phyloP scores from a whole-genome alignment of 495 filamentous ascomycete species.

The Aspergillus taichungensis region DNA sequence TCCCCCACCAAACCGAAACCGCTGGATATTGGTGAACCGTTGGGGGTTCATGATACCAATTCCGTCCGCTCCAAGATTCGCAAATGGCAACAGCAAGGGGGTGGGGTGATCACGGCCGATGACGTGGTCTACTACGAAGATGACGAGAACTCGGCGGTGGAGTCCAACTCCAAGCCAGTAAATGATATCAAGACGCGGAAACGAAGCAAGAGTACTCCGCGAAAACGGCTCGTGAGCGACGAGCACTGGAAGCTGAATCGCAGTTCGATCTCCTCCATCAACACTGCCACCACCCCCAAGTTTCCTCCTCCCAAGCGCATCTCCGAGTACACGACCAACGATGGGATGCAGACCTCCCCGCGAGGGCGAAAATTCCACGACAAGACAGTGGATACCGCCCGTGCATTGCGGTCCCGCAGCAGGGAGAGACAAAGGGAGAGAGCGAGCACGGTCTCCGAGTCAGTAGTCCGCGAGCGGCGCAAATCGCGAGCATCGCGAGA shows the following conservation, averaged over 20 bases:
- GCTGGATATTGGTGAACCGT: slow-evolving; percentile 43
- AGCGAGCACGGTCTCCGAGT: slow-evolving; percentile 4
- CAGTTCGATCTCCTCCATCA: slow-evolving; percentile 15
- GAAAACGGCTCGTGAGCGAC: slow-evolving; percentile 74
- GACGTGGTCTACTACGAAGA: slow-evolving; percentile 32
- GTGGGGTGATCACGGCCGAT: slow-evolving; percentile 46
- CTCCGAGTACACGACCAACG: slow-evolving; percentile 34
- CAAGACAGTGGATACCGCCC: slow-evolving; percentile 14
- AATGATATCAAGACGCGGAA: slow-evolving; percentile 21
- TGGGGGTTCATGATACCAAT: slow-evolving; percentile 46
- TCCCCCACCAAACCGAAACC: slow-evolving; percentile 28
- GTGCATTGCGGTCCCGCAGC: slow-evolving; percentile 6
- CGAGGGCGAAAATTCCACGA: slow-evolving; percentile 12
- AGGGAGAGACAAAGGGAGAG: slow-evolving; percentile 4
- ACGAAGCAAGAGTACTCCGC: slow-evolving; percentile 49
- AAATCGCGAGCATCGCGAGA: slow-evolving; percentile 13
- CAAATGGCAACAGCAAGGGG: slow-evolving; percentile 64
- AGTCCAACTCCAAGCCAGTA: slow-evolving; percentile 17
- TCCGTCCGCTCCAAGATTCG: slow-evolving; percentile 63
- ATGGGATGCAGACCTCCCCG: slow-evolving; percentile 12
- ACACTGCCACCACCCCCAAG: slow-evolving; percentile 42
- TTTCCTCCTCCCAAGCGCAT: slow-evolving; percentile 42
- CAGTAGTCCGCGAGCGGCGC: slow-evolving; percentile 8
- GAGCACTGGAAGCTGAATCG: slow-evolving; percentile 60
- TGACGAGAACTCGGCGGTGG: slow-evolving; percentile 20